These are phyloP conservation scores for Leccinum pellstonianum DNA, from an alignment of 768 basidiomycete genomes.

Conservation along the genomic window DNA sequence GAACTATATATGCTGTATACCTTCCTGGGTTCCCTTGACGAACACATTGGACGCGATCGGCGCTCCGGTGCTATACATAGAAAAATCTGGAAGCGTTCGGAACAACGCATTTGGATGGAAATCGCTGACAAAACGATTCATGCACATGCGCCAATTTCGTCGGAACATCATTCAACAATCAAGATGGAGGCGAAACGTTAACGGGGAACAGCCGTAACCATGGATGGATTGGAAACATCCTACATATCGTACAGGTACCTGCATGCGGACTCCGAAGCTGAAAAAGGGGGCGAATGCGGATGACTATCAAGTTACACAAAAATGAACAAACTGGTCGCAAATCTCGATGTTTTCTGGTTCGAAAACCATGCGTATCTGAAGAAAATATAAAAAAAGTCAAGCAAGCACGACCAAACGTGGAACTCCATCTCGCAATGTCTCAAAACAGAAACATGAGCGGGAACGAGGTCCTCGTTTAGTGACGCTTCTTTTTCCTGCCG, in stretches of 20 bases:
- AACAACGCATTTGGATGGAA: too few relatives aligned
- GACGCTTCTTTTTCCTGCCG: slow-evolving; percentile 4
- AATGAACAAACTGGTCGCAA: neutral
- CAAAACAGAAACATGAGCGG: neutral
- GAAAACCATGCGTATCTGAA: neutral
- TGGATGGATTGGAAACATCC: neutral
- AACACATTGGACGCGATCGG: neutral
- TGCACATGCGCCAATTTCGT: neutral
- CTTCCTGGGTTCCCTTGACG: neutral
- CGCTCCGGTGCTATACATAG: neutral
- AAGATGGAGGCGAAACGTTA: neutral
- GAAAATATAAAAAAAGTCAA: neutral
- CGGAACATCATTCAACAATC: too few relatives aligned
- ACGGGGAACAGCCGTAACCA: neutral
- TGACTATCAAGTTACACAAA: neutral
- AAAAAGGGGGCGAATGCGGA: neutral
- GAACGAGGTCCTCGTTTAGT: slow-evolving; percentile 16
- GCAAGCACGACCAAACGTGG: neutral
- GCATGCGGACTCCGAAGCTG: neutral
- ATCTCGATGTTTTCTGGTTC: neutral
- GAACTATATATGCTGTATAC: neutral
- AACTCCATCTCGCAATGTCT: slow-evolving; percentile 1
- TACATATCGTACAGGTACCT: neutral
- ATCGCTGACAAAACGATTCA: neutral
- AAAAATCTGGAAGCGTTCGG: neutral